Evolutionary conservation across 1,139 yeast species (phyloP).

Genomic region (Pichia sp.): DNA sequence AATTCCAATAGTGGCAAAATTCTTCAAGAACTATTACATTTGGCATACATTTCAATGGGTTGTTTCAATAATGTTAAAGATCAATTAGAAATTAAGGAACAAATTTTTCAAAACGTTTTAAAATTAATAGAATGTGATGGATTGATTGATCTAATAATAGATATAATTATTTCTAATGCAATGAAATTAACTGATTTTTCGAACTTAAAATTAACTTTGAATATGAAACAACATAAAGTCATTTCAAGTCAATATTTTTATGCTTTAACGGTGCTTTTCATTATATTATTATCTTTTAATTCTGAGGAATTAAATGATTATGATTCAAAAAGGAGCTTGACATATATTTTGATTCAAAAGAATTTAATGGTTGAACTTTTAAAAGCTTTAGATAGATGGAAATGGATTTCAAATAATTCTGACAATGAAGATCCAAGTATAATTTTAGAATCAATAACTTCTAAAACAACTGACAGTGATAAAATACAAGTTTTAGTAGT

Average conservation of each 20-base stretch:
- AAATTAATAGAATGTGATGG: constrained; percentile 5
- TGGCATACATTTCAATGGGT: constrained; percentile 27
- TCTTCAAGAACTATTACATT: constrained; percentile 8
- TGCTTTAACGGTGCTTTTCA: constrained; percentile 40
- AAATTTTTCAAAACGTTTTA: constrained; percentile 16
- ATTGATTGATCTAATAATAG: constrained; percentile 7
- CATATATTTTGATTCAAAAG: constrained; percentile 12
- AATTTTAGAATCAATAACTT: constrained; percentile 14
- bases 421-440: constrained; percentile 19
- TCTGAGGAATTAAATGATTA: constrained; percentile 16
- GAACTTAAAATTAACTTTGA: constrained; percentile 16
- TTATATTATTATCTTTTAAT: constrained; percentile 16
- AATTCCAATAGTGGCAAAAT: constrained; percentile 7
- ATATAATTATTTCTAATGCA: constrained; percentile 11
- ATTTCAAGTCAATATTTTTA: constrained; percentile 33
- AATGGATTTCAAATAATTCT: constrained; percentile 43
- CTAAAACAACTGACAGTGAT: constrained; percentile 9
- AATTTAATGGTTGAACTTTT: constrained; percentile 39
- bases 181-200: constrained; percentile 19
- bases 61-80: constrained; percentile 17
- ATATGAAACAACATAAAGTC: constrained; percentile 11
- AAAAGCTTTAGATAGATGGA: constrained; percentile 57
- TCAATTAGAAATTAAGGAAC: constrained; percentile 15
- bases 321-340: constrained; percentile 5
- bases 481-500: constrained; percentile 9